Base-by-base conservation (phyloP, 345 rosid genomes). In the Crucihimalaya himalaica region DNA sequence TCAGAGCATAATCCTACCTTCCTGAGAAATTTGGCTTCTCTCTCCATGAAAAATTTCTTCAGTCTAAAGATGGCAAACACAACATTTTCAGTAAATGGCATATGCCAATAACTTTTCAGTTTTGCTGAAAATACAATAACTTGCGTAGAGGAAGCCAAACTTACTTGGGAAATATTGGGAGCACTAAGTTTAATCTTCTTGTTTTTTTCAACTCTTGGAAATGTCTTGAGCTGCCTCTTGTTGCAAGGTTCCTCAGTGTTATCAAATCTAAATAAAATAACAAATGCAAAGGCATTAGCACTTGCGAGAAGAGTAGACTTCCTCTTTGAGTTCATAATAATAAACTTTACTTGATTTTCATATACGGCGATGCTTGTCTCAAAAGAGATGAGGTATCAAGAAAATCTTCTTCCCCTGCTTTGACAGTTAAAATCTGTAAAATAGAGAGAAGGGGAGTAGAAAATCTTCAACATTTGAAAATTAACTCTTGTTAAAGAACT, bases 341-440 rank as follows among this genome's bases (percentile, higher is more conserved):
- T 52, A 39, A 74, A 13, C 23, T 66, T 61, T 83, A 91, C 98
- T 89, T 85, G 80, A 94, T 94, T 74, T 87, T 87, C 92, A 83
- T 94, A 19, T 71, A 94, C 27, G 97, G 98, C 18, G 97, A 88
- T 52, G 96, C 96, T 73, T 94, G 97, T 84, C 86, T 81, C 54
- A 94, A 70, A 47, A 91, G 81, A 73, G 83, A 84, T 18, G 88
- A 80, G 9, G 94, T 78, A 78, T 91, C 97, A 31, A 84, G 84
- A 80, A 87, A 94, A 70, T 88, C 97, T 21, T 86, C 91, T 80
- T 84, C 95, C 70, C 90, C 96, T 42, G 94, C 76, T 76, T 88
- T 91, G 40, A 91, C 88, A 15, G 97, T 89, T 76, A 91, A 80
- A 74, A 94, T 80, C 97, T 94, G 83, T 61, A 79, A 63, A 71